A percentile compares a stretch with the other conserved stretches of the same genome.
phyloP scores from a whole-genome alignment of 2,329 filamentous ascomycete genomes.

The Sarocladium kiliense region DNA sequence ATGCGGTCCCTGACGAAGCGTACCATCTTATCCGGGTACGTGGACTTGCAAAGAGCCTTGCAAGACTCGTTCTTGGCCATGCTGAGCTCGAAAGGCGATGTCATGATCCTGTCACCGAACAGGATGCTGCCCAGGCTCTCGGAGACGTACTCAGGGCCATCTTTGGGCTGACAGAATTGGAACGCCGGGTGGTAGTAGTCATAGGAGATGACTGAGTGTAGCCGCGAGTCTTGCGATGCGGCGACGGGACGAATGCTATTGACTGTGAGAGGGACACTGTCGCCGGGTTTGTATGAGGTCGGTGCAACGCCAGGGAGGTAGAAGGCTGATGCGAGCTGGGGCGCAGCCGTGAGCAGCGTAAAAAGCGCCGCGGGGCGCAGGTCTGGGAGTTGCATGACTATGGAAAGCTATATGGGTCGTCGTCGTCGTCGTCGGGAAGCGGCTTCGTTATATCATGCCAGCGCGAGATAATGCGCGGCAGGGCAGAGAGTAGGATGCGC shows the following conservation, averaged over 20 bases:
- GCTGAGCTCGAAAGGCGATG: constrained; percentile 84
- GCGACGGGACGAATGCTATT: constrained; percentile 88
- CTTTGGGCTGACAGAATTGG: constrained; percentile 78
- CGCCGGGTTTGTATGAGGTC: constrained; percentile 78
- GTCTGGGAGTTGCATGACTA: constrained; percentile 40
- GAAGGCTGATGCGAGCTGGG: constrained; percentile 65
- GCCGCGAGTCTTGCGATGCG: constrained; percentile 67
- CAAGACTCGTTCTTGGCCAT: constrained; percentile 88
- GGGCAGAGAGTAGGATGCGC: background rate
- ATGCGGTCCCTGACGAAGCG: constrained; percentile 82
- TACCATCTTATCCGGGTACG: constrained; percentile 59
- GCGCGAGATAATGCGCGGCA: constrained; percentile 1
- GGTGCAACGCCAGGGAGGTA: constrained; percentile 96
- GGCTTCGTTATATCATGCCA: constrained; percentile 22
- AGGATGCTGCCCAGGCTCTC: constrained; percentile 88
- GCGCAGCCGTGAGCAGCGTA: constrained; percentile 42
- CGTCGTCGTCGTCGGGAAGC: constrained; percentile 2
- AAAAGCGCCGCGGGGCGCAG: constrained; percentile 46
- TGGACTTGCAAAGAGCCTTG: constrained; percentile 68
- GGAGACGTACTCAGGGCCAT: constrained; percentile 71
- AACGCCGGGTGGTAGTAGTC: constrained; percentile 92
- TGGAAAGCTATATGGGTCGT: background rate
- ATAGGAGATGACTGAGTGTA: constrained; percentile 91
- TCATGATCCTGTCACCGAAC: constrained; percentile 95
- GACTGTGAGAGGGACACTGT: constrained; percentile 81